Percentiles rank a stretch among this genome's conserved stretches.
phyloP scores from a whole-genome alignment of 2,329 filamentous ascomycete species.

The Mollisiaceae sp. region DNA sequence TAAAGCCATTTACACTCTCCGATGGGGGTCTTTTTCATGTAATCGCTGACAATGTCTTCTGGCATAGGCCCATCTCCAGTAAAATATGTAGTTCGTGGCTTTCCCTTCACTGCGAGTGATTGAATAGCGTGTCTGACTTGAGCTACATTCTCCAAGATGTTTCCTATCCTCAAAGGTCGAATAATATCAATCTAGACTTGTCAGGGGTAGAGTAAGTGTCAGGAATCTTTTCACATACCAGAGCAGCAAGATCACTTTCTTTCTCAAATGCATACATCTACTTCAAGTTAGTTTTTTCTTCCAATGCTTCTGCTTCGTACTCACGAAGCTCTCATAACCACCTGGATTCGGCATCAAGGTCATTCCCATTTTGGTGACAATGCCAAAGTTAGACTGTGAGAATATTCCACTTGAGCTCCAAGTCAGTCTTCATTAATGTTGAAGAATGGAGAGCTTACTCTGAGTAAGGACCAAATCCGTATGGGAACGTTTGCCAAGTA shows the following conservation, averaged over 20 bases:
- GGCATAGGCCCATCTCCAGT: slow-evolving; percentile 11
- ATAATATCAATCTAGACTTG: slow-evolving; percentile 10
- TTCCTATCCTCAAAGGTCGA: slow-evolving; percentile 16
- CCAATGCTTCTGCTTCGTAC: neutral
- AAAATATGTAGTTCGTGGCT: slow-evolving; percentile 8
- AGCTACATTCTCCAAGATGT: slow-evolving; percentile 19
- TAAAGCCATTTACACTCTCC: slow-evolving; percentile 13
- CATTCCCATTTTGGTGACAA: slow-evolving; percentile 58
- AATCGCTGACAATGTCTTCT: slow-evolving; percentile 8
- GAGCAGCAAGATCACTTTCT: slow-evolving; percentile 20
- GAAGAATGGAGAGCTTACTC: slow-evolving; percentile 30
- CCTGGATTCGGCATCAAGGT: slow-evolving; percentile 53
- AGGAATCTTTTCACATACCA: neutral
- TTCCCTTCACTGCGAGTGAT: slow-evolving; percentile 8
- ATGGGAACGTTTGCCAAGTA: slow-evolving; percentile 47
- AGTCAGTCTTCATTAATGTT: neutral
- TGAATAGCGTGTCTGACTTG: slow-evolving; percentile 17
- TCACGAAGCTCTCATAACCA: slow-evolving; percentile 49
- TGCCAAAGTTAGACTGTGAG: slow-evolving; percentile 57
- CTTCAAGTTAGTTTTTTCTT: neutral
- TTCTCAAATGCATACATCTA: slow-evolving; percentile 19
- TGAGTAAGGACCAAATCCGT: slow-evolving; percentile 47
- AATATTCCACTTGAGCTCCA: slow-evolving; percentile 48
- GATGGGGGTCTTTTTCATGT: slow-evolving; percentile 8
- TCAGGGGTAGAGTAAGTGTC: neutral